phyloP scores from a whole-genome alignment of 2,329 filamentous ascomycete species.

The Penicillium hordei region DNA sequence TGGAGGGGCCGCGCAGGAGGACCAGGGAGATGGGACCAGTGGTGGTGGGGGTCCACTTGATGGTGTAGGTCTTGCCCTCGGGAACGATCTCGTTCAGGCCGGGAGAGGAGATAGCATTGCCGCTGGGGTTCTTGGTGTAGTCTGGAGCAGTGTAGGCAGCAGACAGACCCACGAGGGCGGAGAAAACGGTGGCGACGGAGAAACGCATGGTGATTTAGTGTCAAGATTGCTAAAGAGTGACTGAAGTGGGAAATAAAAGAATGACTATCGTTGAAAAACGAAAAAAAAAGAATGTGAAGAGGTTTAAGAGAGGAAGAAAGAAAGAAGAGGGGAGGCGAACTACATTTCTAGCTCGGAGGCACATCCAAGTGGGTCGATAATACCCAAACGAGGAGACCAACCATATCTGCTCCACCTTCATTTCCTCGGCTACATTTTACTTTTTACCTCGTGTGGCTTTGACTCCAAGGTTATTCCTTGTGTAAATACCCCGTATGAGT shows the following conservation, averaged over 20 bases:
- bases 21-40: constrained; percentile 53
- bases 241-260: constrained; percentile 22
- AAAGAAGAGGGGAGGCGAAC: constrained; percentile 15
- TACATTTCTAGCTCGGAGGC: constrained; percentile 8
- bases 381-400: neutral
- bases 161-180: constrained; percentile 41
- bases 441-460: neutral
- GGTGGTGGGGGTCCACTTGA: constrained; percentile 55
- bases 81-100: constrained; percentile 54
- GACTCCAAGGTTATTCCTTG: neutral
- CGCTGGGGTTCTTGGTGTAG: constrained; percentile 39
- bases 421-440: neutral
- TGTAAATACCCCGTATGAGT: neutral
- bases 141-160: constrained; percentile 40
- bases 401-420: neutral
- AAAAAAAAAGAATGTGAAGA: constrained; percentile 22
- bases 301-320: constrained; percentile 17
- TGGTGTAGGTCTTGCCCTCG: constrained; percentile 56
- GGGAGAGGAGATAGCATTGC: constrained; percentile 58
- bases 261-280: constrained; percentile 13
- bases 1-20: constrained; percentile 59
- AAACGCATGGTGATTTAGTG: constrained; percentile 40
- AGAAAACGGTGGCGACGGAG: constrained; percentile 36
- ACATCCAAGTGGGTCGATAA: neutral
- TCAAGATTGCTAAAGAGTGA: constrained; percentile 28